A percentile compares a stretch with the other conserved stretches of the same genome.
phyloP scores from a whole-genome alignment of 2,329 filamentous ascomycete species.

The Zymoseptoria pseudotritici region DNA sequence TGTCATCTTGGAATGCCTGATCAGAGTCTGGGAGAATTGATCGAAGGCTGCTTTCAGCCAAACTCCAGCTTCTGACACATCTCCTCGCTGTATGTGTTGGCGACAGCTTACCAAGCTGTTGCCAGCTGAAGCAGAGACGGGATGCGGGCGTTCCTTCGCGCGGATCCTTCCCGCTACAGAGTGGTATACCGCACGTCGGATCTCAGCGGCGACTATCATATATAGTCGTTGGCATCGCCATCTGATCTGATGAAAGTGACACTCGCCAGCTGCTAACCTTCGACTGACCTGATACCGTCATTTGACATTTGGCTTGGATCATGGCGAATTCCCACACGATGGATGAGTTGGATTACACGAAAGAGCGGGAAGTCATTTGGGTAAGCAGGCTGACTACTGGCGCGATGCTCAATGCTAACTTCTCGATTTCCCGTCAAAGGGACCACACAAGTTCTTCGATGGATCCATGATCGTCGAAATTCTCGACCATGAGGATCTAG shows the following conservation, averaged over 20 bases:
- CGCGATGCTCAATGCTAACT: neutral
- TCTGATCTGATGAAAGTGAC: neutral
- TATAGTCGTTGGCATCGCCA: neutral
- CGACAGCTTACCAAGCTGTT: neutral
- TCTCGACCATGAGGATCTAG: constrained; percentile 5
- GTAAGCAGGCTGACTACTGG: neutral
- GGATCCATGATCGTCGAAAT: constrained; percentile 6
- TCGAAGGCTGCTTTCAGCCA: no score
- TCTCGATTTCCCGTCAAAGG: neutral
- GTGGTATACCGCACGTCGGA: neutral
- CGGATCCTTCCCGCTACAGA: neutral
- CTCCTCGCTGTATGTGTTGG: no score
- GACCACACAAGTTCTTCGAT: constrained; percentile 7
- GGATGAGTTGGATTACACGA: constrained; percentile 1
- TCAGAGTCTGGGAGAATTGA: no score
- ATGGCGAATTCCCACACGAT: neutral
- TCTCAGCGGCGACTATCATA: neutral
- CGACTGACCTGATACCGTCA: no score
- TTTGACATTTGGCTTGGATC: neutral
- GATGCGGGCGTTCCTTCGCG: neutral
- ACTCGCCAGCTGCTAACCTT: no score
- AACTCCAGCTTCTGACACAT: no score
- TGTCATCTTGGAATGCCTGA: no score
- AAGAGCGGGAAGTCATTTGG: constrained; percentile 1
- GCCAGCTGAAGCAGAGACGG: neutral